Evolutionary conservation across 257 asterid species (phyloP).

Genomic region (Solanum acaule): DNA sequence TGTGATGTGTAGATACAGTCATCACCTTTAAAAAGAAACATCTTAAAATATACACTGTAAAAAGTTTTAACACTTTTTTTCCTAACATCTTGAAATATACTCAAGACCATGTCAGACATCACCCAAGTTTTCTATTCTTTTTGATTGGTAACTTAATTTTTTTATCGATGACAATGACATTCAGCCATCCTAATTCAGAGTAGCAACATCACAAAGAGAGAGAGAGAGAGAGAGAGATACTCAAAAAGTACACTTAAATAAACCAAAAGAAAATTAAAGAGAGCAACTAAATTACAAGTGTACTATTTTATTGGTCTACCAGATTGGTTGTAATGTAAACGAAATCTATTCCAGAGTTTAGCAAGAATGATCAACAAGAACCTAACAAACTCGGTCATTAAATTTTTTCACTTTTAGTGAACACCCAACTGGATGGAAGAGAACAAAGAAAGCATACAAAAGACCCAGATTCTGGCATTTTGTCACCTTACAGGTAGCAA

Average conservation of each 20-base stretch:
- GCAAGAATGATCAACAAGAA: neutral
- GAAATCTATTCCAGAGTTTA: neutral
- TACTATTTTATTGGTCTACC: neutral
- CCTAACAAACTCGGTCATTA: neutral
- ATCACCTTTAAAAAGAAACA: neutral
- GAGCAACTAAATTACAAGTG: neutral
- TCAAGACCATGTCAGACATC: neutral
- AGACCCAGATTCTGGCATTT: neutral
- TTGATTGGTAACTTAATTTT: neutral
- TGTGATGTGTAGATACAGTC: neutral
- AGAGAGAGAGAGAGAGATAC: neutral
- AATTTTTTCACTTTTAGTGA: neutral
- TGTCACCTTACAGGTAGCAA: neutral
- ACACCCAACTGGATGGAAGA: neutral
- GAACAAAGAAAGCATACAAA: neutral
- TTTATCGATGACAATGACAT: neutral
- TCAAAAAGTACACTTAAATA: neutral
- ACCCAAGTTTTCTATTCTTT: neutral
- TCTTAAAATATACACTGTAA: neutral
- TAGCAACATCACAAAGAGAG: neutral
- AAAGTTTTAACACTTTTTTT: neutral
- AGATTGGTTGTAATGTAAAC: neutral
- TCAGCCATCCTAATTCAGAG: neutral
- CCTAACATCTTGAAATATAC: neutral
- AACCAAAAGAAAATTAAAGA: neutral